Base-by-base conservation (phyloP, 2,329 filamentous ascomycete genomes). In the Cyphellophora europaea region DNA sequence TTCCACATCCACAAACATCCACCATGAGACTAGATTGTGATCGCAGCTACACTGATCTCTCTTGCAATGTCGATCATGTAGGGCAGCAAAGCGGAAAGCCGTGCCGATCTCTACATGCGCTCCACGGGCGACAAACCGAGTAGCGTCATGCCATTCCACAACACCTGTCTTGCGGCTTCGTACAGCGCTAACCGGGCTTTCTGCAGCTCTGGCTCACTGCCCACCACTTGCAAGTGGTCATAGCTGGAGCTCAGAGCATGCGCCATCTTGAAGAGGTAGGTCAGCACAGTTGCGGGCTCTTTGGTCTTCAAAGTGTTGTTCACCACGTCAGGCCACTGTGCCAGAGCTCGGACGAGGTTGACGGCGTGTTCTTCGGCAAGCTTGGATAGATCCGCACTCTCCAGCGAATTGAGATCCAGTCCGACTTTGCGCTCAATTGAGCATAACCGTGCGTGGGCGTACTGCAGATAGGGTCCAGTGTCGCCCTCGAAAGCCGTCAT, bases 401-500 rank as follows among this genome's bases (percentile, higher is more conserved):
- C 49, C 32, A 79, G 62, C 30, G 75, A 65, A 32, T 68, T 58
- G 11, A 53, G 47, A 33, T 56, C 52, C 36, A 63, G 48, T 32
- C 61, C 62, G 12, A 72, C 69, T 56, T 75, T 77, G 53, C 75
- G 71, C 45, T 64, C 61, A 51, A 75, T 73, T 31, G 67, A 71
- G 58, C 69, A 72, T 33, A 77, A 62, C 54, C 71, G 69, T 14
- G 72, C 70, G 53, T 76, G 70, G 13, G 74, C 74, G 56, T 79
- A 78, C 56, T 79, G 74, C 42, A 79, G 63, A 53, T 79, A 77
- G 16, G 74, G 75, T 19, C 75, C 75, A 4, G 74, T 79, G 55
- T 79, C 74, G 43, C 74, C 74, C 56, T 78, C 74, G 49, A 79
- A 79, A 11, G 71, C 75, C 27, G 69, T 74, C 74, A 79, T 79